Base-by-base conservation (phyloP, 2,329 filamentous ascomycete species). In the Penicillium sp. region DNA sequence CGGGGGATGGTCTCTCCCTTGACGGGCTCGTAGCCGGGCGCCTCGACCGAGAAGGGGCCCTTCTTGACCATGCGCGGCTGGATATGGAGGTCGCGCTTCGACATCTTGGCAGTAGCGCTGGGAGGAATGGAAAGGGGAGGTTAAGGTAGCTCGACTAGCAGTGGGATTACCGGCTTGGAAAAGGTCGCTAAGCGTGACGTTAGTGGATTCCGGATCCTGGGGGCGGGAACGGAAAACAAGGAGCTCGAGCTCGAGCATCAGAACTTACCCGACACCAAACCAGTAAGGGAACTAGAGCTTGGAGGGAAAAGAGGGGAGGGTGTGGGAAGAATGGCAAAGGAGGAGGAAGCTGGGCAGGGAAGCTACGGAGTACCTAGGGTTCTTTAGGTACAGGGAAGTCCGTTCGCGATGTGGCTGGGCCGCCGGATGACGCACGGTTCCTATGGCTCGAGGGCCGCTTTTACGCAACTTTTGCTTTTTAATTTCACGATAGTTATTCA, bases 1-100 rank as follows among this genome's bases (percentile, higher is more conserved):
- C 89, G 87, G 35, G 91, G 90, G 59, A 90, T 85, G 44, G 91
- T 92, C 78, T 96, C 90, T 76, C 90, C 90, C 5, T 86, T 79
- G 55, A 88, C 81, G 62, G 86, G 84, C 66, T 85, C 74, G 58
- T 78, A 83, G 63, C 85, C 88, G 14, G 87, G 77, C 10, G 81
- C 83, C 63, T 94, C 88, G 65, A 91, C 76, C 50, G 87, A 86
- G 77, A 86, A 92, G 13, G 90, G 89, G 30, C 85, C 81, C 71
- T 85, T 84, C 73, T 87, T 85, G 64, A 81, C 76, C 73, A 82
- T 81, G 64, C 78, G 73, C 55, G 76, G 74, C 53, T 74, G 65
- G 49, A 76, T 53, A 28, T 62, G 54, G 30, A 61, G 49, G 36
- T 69, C 60, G 54, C 64, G 64, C 45, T 64, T 62, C 44, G 69